phyloP scores from a whole-genome alignment of 2,329 filamentous ascomycete species.

The Calonectria naviculata region DNA sequence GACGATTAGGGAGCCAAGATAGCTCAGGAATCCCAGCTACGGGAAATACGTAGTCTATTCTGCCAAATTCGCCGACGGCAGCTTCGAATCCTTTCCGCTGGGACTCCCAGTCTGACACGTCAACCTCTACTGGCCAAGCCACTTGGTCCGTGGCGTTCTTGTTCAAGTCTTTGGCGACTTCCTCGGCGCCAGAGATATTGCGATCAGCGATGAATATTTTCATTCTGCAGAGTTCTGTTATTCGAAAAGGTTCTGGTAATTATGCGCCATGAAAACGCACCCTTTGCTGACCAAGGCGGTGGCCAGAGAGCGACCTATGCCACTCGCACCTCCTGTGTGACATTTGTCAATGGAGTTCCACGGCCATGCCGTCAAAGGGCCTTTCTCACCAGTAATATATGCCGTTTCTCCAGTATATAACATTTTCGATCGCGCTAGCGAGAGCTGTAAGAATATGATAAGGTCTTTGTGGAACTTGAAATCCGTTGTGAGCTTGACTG shows the following conservation, averaged over 20 bases:
- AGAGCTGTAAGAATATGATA: too few relatives aligned
- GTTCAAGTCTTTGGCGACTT: not conserved
- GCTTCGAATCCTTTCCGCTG: not conserved
- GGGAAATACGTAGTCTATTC: constrained; percentile 4
- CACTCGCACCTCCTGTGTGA: constrained; percentile 1
- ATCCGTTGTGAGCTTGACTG: too few relatives aligned
- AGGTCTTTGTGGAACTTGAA: too few relatives aligned
- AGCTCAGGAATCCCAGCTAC: constrained; percentile 4
- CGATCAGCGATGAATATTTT: constrained; percentile 12
- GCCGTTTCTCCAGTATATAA: constrained; percentile 8
- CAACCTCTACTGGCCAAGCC: constrained; percentile 7
- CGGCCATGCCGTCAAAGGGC: too few relatives aligned
- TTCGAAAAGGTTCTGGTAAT: not conserved
- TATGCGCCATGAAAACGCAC: not conserved
- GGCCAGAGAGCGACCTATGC: not conserved
- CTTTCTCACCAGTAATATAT: not conserved
- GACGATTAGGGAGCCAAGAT: constrained; percentile 12
- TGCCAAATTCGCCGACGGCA: not conserved
- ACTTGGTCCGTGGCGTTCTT: not conserved
- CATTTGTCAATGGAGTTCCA: too few relatives aligned
- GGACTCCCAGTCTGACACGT: constrained; percentile 11
- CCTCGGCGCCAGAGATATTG: not conserved
- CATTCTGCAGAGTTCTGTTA: not conserved
- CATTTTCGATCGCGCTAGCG: too few relatives aligned
- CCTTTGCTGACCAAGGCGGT: not conserved